Conservation (phyloP, 352 stramenopile genomes). For the Phytophthora megakarya region DNA sequence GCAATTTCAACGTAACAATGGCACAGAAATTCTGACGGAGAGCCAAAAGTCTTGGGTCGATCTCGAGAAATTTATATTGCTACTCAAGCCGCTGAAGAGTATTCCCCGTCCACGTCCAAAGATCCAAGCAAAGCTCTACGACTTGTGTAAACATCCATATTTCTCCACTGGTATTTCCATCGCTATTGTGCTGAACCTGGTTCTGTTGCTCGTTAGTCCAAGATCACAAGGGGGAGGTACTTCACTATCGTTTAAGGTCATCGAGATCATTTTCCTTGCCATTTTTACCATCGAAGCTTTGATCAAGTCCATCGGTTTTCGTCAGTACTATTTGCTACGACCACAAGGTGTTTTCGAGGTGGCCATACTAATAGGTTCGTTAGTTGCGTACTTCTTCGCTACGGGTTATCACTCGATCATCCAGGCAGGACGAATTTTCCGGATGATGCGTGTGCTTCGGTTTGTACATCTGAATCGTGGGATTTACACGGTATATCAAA, state of each 20-base stretch:
- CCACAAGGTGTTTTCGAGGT: slow-evolving; percentile 66
- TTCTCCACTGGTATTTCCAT: slow-evolving; percentile 57
- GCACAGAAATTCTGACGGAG: slow-evolving; percentile 80
- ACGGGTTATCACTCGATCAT: slow-evolving; percentile 71
- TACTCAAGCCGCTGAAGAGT: slow-evolving; percentile 64
- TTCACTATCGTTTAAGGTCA: slow-evolving; percentile 49
- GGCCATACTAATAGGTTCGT: slow-evolving; percentile 60
- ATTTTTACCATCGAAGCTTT: slow-evolving; percentile 61
- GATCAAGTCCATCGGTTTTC: slow-evolving; percentile 66
- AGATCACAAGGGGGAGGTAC: slow-evolving; percentile 25
- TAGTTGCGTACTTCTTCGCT: slow-evolving; percentile 67
- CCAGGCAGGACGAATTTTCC: slow-evolving; percentile 72
- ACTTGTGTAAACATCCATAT: slow-evolving; percentile 63
- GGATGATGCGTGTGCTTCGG: slow-evolving; percentile 76
- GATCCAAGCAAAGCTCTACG: slow-evolving; percentile 50
- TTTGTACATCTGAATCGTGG: slow-evolving; percentile 76
- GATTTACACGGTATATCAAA: slow-evolving; percentile 80
- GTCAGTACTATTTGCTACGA: slow-evolving; percentile 68
- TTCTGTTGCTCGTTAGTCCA: slow-evolving; percentile 70
- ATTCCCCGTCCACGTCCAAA: slow-evolving; percentile 47
- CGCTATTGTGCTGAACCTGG: slow-evolving; percentile 74
- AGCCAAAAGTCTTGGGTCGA: slow-evolving; percentile 83
- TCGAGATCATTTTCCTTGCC: slow-evolving; percentile 73
- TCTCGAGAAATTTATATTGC: slow-evolving; percentile 77
- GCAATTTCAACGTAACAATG: slow-evolving; percentile 86